These are phyloP conservation scores for Glycyrrhiza uralensis DNA, from an alignment of 306 rosid genomes.

Conservation along the genomic window DNA sequence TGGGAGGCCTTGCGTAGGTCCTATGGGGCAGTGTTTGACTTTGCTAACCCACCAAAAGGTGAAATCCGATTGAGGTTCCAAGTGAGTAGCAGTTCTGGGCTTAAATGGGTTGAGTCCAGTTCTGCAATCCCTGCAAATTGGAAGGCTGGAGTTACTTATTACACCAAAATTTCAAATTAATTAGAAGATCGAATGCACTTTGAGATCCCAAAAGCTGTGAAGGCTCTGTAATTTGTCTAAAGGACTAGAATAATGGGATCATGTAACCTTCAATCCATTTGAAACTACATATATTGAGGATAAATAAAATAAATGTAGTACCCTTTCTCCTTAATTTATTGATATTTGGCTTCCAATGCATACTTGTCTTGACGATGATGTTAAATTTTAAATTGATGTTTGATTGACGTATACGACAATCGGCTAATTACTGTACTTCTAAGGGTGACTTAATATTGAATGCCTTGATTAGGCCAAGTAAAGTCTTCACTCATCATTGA, in stretches of 20 bases:
- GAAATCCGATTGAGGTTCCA: slow-evolving; percentile 48
- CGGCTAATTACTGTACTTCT: not conserved
- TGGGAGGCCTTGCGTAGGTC: slow-evolving; percentile 57
- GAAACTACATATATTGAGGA: not conserved
- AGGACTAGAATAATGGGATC: not conserved
- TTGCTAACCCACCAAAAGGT: slow-evolving; percentile 51
- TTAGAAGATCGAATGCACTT: too few species aligned
- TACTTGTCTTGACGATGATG: not conserved
- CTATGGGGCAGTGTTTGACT: slow-evolving; percentile 73
- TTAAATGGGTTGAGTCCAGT: slow-evolving; percentile 31
- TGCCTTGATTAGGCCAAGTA: too few species aligned
- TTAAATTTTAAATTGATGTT: not conserved
- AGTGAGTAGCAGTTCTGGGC: slow-evolving; percentile 29
- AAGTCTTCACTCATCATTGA: too few species aligned
- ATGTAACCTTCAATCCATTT: not conserved
- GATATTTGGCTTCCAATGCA: not conserved
- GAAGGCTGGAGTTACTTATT: slow-evolving; percentile 54
- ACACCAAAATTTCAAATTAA: slow-evolving; percentile 36
- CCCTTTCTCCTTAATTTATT: not conserved
- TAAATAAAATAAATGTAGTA: not conserved
- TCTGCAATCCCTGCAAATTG: slow-evolving; percentile 51
- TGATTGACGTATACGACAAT: not conserved
- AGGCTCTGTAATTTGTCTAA: not conserved
- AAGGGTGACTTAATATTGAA: too few species aligned
- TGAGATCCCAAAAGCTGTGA: not conserved